phyloP scores from a whole-genome alignment of 805 yeast genomes.

The Vanderwaltozyma polyspora region DNA sequence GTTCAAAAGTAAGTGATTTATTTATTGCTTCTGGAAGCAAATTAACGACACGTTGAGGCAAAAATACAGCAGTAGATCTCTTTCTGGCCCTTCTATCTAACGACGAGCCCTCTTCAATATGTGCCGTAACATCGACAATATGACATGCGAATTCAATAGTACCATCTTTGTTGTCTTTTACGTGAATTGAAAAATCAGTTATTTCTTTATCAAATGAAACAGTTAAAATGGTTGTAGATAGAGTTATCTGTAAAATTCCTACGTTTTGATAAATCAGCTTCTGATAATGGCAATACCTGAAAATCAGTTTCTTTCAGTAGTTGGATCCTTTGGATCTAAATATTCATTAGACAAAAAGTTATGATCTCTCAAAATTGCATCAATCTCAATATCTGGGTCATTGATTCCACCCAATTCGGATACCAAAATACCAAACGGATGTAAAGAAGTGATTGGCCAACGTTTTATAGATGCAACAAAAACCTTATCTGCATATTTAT shows the following conservation, averaged over 20 bases:
- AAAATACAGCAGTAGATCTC: slow-evolving; percentile 77
- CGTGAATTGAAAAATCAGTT: slow-evolving; percentile 74
- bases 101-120: slow-evolving; percentile 56
- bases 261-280: slow-evolving; percentile 12
- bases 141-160: slow-evolving; percentile 75
- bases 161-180: slow-evolving; percentile 48
- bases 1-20: slow-evolving; percentile 48
- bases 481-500: slow-evolving; percentile 63
- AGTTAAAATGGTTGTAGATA: slow-evolving; percentile 27
- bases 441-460: slow-evolving; percentile 98
- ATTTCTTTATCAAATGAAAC: slow-evolving; percentile 22
- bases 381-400: slow-evolving; percentile 68
- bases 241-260: slow-evolving; percentile 12
- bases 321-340: slow-evolving; percentile 33
- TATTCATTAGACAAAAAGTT: slow-evolving; percentile 76
- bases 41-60: slow-evolving; percentile 62
- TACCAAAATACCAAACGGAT: slow-evolving; percentile 91
- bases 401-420: slow-evolving; percentile 76
- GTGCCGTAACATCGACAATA: slow-evolving; percentile 67
- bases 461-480: slow-evolving; percentile 94
- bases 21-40: slow-evolving; percentile 59
- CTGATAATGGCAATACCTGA: slow-evolving; percentile 15
- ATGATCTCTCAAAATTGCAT: slow-evolving; percentile 79
- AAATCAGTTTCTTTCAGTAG: slow-evolving; percentile 19
- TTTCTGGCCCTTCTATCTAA: slow-evolving; percentile 84